Evolutionary conservation across 2,329 filamentous ascomycete species (phyloP), one percentile per base, ranked within the genome.

Genomic region (Colletotrichum endophyticum): DNA sequence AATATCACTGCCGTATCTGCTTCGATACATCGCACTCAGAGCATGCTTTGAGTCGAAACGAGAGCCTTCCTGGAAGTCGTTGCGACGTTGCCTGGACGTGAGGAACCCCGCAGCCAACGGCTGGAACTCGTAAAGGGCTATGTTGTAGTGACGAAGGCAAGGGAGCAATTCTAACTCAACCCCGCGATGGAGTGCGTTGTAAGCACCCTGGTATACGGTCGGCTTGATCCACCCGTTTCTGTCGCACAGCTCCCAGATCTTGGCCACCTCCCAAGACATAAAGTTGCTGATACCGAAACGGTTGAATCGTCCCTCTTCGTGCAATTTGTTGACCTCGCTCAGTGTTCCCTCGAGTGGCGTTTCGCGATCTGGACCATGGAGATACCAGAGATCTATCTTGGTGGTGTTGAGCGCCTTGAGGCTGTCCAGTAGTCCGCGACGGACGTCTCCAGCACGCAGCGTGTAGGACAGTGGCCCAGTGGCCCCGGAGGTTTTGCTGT

Each of bases 181-280:
- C 32, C 87, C 88, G 62, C 93, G 88, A 6, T 90, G 92, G n/a
- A 62, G 57, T 32, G 57, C 57, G 30, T 62, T 62, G 82, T 94
- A 94, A 91, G 95, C 94, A 77, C 88, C 94, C 82, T 96, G 94
- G 83, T 94, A 96, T 70, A 95, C 92, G 1, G 91, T 94, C 0
- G 94, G 94, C 13, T 81, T 89, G n/a, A 95, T 93, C 92, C 92
- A 95, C 30, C 91, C 90, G 78, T 92, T 90, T 83, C 92, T 89
- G 73, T 91, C 91, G 85, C 92, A 94, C 49, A 93, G 90, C 80
- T 95, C 92, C 44, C 44, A 49, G 44, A 49, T 49, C 11, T 49
- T 49, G 5, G 44, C 44, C 44, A 49, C 44, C 11, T 49, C 44
- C 44, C 44, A 49, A 4, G 44, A 49, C 44, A 49, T 49, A 2